These are phyloP conservation scores for Lomentospora prolificans DNA, from an alignment of 2,329 filamentous ascomycete species.

Conservation along the genomic window DNA sequence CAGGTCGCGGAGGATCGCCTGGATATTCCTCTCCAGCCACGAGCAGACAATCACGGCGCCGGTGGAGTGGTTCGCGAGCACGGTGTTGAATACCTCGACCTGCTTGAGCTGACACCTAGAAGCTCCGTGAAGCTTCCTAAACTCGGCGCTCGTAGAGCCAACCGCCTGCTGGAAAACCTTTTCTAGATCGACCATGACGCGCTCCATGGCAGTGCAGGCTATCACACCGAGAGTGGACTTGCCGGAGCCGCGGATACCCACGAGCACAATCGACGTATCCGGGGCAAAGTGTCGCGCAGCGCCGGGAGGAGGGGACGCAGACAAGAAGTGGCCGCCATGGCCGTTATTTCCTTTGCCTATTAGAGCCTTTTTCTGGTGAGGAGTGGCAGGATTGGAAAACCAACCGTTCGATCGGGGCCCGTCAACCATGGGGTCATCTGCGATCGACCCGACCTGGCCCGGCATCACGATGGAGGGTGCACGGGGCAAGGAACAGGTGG, in stretches of 20 bases:
- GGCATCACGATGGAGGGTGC: neutral
- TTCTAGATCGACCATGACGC: conserved; percentile 61
- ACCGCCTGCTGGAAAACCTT: conserved; percentile 55
- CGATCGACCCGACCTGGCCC: neutral
- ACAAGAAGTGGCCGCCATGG: neutral
- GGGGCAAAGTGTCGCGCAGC: conserved; percentile 33
- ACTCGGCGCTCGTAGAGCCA: conserved; percentile 51
- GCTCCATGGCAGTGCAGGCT: conserved; percentile 59
- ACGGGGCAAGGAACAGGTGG: no score
- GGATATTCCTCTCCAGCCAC: conserved; percentile 56
- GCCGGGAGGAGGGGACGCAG: conserved; percentile 1
- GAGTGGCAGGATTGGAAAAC: neutral
- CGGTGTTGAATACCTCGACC: conserved; percentile 48
- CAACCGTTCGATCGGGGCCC: neutral
- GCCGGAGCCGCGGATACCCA: conserved; percentile 64
- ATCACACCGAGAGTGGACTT: conserved; percentile 71
- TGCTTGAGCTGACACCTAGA: conserved; percentile 55
- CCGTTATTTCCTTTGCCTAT: neutral
- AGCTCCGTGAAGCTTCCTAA: conserved; percentile 52
- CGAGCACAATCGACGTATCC: conserved; percentile 62
- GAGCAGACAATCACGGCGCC: conserved; percentile 63
- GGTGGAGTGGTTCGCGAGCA: conserved; percentile 47
- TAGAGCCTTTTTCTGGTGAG: neutral
- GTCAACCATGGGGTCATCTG: neutral
- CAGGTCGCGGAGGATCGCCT: conserved; percentile 51